phyloP scores from a whole-genome alignment of 164 flowering plant genomes.

The Vitis labrusca region DNA sequence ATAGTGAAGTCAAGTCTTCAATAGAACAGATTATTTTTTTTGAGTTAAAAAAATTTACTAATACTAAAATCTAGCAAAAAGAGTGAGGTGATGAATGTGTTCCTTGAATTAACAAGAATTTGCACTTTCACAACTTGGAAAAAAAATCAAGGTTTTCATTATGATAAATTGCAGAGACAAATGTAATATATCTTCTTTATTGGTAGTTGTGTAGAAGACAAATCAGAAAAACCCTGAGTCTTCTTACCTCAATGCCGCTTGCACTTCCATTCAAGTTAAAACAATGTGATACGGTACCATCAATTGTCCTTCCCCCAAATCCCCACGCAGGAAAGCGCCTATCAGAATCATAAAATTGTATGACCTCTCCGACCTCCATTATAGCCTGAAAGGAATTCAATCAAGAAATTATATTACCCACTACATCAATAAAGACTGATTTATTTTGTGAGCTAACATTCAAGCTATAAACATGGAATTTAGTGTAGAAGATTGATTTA shows the following conservation, averaged over 20 bases:
- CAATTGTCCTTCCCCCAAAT: conserved; percentile 68
- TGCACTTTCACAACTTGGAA: no score
- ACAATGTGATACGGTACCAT: conserved; percentile 75
- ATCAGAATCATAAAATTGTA: conserved; percentile 91
- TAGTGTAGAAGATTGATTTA: no score
- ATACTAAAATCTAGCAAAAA: no score
- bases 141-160: no score
- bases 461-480: no score
- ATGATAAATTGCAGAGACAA: no score
- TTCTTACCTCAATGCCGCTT: conserved; percentile 53
- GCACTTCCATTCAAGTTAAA: conserved; percentile 72
- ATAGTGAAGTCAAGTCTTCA: no score
- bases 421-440: background rate
- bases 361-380: conserved; percentile 59
- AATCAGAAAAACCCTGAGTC: background rate
- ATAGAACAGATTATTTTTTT: no score
- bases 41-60: no score
- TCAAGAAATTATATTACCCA: background rate
- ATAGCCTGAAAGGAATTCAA: conserved; percentile 61
- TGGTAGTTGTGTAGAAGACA: background rate
- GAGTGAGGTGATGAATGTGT: no score
- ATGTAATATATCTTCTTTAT: background rate
- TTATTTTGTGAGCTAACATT: no score
- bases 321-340: conserved; percentile 88
- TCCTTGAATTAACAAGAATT: no score